Percentiles rank a stretch among this genome's conserved stretches.
Conservation (phyloP, 306 rosid genomes). For the Castanea crenata region DNA sequence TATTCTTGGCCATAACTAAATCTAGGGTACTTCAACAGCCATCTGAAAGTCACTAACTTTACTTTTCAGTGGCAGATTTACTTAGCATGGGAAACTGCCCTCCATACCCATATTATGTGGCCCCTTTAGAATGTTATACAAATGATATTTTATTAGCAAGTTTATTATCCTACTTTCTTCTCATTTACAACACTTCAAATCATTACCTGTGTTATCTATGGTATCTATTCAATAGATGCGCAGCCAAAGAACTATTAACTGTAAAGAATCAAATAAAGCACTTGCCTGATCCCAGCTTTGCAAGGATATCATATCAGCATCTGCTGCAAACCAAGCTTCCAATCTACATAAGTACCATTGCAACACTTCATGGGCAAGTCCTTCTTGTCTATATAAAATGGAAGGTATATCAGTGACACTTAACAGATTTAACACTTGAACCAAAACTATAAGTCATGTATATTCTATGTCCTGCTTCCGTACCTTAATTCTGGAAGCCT, state of each 20-base stretch:
- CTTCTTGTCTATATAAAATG: slow-evolving; percentile 51
- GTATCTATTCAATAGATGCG: neutral
- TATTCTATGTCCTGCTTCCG: neutral
- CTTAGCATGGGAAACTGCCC: neutral
- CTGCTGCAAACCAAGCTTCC: slow-evolving; percentile 93
- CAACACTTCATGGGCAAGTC: slow-evolving; percentile 65
- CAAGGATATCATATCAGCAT: slow-evolving; percentile 74
- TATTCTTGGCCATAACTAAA: neutral
- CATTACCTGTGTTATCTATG: neutral
- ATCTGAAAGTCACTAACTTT: neutral
- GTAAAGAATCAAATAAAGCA: neutral
- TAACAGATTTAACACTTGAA: slow-evolving; percentile 13
- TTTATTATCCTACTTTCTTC: neutral
- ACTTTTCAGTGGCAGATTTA: neutral
- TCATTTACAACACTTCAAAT: neutral
- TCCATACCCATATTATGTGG: neutral
- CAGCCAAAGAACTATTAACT: neutral
- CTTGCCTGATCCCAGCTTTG: slow-evolving; percentile 85
- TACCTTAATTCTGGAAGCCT: slow-evolving; percentile 69
- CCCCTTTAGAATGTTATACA: neutral
- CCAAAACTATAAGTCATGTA: neutral
- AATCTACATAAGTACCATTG: slow-evolving; percentile 79
- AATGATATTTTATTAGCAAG: neutral
- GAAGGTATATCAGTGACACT: slow-evolving; percentile 3
- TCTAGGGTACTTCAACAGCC: neutral